Conservation (phyloP, 148 eudicot genomes). For the Chenopodium album region DNA sequence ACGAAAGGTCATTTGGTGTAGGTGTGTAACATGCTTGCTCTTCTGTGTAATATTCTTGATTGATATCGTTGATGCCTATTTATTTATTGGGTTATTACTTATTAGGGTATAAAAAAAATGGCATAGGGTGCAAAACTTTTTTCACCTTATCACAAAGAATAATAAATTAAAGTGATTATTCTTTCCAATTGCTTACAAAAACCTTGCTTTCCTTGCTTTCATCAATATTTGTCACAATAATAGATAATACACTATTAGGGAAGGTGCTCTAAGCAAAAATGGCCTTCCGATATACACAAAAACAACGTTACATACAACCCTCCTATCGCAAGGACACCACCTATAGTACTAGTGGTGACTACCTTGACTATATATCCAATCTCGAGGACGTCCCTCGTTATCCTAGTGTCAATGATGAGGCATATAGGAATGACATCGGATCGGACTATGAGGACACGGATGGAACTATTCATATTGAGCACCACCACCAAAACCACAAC, state of each 20-base stretch:
- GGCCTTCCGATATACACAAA: slow-evolving; percentile 1
- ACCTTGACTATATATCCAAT: not conserved
- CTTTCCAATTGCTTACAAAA: not conserved
- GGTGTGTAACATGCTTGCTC: not conserved
- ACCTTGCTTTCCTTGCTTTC: not conserved
- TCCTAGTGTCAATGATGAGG: not conserved
- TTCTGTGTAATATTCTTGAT: not conserved
- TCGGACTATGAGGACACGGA: not conserved
- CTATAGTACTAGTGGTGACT: not conserved
- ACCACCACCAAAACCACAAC: slow-evolving; percentile 3
- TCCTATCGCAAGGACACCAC: not conserved
- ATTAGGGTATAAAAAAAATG: not conserved
- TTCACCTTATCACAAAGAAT: slow-evolving; percentile 28
- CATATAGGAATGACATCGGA: not conserved
- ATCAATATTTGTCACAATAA: not conserved
- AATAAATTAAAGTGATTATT: slow-evolving; percentile 1
- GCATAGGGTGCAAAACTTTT: slow-evolving; percentile 38
- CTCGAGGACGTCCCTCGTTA: not conserved
- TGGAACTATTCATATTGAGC: not conserved
- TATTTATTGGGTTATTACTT: not conserved
- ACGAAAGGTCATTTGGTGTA: no score
- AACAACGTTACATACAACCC: not conserved
- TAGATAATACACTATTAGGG: no score
- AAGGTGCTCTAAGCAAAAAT: not conserved
- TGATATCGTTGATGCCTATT: not conserved